Conservation (phyloP, 2,329 filamentous ascomycete genomes). For the Pestalotiopsis sp. region DNA sequence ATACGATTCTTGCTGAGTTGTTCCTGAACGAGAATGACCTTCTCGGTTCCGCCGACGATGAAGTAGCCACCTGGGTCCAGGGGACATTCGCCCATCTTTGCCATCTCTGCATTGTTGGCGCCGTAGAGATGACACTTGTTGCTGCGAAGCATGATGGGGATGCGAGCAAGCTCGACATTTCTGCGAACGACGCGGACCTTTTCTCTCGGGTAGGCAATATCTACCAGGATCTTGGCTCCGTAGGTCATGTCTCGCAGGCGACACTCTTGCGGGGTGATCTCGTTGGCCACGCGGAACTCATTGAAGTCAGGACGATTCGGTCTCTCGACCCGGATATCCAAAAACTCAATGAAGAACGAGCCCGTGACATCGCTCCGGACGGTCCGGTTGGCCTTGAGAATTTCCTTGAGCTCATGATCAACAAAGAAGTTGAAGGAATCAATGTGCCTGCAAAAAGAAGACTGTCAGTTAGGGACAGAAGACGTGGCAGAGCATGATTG, state of each 20-base stretch:
- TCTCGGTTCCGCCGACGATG: slow-evolving; percentile 95
- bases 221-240: slow-evolving; percentile 88
- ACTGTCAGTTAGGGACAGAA: neutral
- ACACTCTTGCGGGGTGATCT: slow-evolving; percentile 94
- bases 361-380: slow-evolving; percentile 92
- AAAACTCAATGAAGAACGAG: slow-evolving; percentile 90
- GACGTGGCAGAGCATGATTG: neutral
- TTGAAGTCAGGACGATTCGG: slow-evolving; percentile 80
- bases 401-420: slow-evolving; percentile 95
- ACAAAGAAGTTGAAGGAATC: slow-evolving; percentile 99
- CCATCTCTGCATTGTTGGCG: slow-evolving; percentile 87
- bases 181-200: slow-evolving; percentile 74
- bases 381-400: slow-evolving; percentile 86
- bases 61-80: slow-evolving; percentile 97
- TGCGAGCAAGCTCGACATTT: slow-evolving; percentile 80
- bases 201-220: slow-evolving; percentile 87
- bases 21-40: slow-evolving; percentile 97
- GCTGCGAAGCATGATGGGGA: slow-evolving; percentile 97
- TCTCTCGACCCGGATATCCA: slow-evolving; percentile 83
- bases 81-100: slow-evolving; percentile 90
- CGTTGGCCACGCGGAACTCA: slow-evolving; percentile 68
- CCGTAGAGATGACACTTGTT: slow-evolving; percentile 86
- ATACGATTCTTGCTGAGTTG: slow-evolving; percentile 99
- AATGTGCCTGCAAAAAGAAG: slow-evolving; percentile 63
- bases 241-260: slow-evolving; percentile 98